These are phyloP conservation scores for Microstegium vimineum DNA, from an alignment of 176 grass and related monocot genomes.

Conservation along the genomic window DNA sequence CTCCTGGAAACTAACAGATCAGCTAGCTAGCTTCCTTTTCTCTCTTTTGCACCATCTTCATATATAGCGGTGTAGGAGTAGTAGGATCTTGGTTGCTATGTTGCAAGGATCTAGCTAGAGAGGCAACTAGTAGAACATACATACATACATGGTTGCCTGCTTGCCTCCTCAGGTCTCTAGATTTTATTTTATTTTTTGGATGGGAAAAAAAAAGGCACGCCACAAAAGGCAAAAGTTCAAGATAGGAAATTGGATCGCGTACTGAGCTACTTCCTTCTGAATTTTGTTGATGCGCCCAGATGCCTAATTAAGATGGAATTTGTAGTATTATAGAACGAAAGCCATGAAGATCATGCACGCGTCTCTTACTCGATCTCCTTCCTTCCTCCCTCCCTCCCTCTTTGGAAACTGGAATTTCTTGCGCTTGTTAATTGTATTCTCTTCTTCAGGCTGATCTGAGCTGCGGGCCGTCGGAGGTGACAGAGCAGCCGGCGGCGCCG, in stretches of 20 bases:
- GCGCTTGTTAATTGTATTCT: background rate
- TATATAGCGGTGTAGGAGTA: background rate
- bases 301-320: background rate
- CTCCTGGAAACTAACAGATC: background rate
- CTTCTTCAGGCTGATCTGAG: constrained; percentile 31
- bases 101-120: constrained; percentile 30
- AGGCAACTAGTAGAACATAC: constrained; percentile 18
- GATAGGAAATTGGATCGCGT: constrained; percentile 22
- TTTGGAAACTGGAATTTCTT: background rate
- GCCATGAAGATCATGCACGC: background rate
- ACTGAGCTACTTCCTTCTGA: background rate
- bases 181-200: background rate
- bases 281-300: background rate
- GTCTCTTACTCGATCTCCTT: background rate
- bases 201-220: background rate
- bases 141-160: background rate
- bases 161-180: constrained; percentile 10
- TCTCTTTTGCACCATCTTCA: constrained; percentile 24
- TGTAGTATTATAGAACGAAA: background rate
- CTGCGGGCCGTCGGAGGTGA: constrained; percentile 18
- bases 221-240: constrained; percentile 11
- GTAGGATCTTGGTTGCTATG: constrained; percentile 29
- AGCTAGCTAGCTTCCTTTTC: constrained; percentile 1
- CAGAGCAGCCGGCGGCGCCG: background rate
- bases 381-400: background rate